A percentile compares a stretch with the other conserved stretches of the same genome.
phyloP scores from a whole-genome alignment of 2,329 filamentous ascomycete species.

The Epichloe brachyelytri region DNA sequence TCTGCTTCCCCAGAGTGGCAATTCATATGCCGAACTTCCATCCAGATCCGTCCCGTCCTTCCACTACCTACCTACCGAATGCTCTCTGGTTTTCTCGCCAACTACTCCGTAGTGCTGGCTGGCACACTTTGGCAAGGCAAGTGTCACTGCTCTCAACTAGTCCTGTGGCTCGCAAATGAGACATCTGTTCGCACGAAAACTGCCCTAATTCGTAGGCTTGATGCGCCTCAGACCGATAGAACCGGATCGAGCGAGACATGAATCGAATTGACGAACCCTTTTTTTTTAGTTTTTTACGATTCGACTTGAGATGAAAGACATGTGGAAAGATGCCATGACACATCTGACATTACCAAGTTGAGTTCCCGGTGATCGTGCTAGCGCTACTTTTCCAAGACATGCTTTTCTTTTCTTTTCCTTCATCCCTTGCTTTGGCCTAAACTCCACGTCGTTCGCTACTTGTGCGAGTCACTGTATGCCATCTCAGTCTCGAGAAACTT shows the following conservation, averaged over 20 bases:
- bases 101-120: no score
- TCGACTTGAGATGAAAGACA: not conserved
- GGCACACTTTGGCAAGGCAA: not conserved
- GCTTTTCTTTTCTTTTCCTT: not conserved
- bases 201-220: not conserved
- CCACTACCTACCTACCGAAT: no score
- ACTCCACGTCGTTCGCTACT: not conserved
- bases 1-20: not conserved
- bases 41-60: no score
- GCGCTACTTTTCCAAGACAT: not conserved
- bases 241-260: not conserved
- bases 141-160: not conserved
- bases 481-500: no score
- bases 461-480: not conserved
- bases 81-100: no score
- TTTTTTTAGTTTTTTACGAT: not conserved
- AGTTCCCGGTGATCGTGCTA: no score
- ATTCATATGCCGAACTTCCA: no score
- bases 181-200: not conserved
- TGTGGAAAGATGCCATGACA: not conserved
- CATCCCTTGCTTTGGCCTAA: not conserved
- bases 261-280: not conserved
- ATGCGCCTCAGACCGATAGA: not conserved
- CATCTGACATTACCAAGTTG: no score
- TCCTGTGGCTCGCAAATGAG: not conserved